Base-by-base conservation (phyloP, 2,329 filamentous ascomycete genomes). In the Shiraia bambusicola region DNA sequence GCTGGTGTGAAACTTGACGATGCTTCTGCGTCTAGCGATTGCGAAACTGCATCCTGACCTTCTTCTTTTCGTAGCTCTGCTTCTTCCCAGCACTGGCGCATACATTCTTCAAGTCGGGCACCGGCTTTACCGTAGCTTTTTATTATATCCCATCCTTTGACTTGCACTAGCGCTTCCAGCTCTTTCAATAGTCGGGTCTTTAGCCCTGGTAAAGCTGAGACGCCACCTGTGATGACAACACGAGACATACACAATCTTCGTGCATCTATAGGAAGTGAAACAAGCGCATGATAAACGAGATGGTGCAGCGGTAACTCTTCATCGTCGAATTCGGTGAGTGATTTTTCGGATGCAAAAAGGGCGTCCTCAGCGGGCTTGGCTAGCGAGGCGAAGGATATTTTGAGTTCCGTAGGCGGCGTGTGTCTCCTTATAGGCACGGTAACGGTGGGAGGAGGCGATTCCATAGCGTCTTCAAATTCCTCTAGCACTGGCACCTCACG, bases 161-260 rank as follows among this genome's bases (percentile, higher is more conserved):
- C 72, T 12, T 82, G 74, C 4, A 93, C 76, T 1, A 95, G 72
- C 1, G 72, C 69, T 3, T 79, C 77, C 1, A 97, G 70, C 56
- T 97, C 91, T 42, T 86, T 79, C 24, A 95, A 70, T 27, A 95
- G 77, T 17, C 92, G 82, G 16, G 78, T 76, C 52, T 88, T 89
- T 17, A 98, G 72, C 1, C 93, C 93, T 1, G 91, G 79, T 7
- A 96, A 82, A 17, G 79, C 79, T 5, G 89, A 83, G 34, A 86
- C 86, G 2, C 89, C 89, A 24, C 93, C 93, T 0, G 85, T 86
- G 59, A 98, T 87, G 12, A 95, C 75, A 32, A 97, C 87, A 28
- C 92, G 86, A 1, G 90, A 84, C 83, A 96, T 93, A 67, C 92
- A 96, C 4, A 85, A 71, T 1, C 87, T 84, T 16, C 93, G 83